phyloP scores from a whole-genome alignment of 2,329 filamentous ascomycete genomes.

The Fusarium verticillioides region DNA sequence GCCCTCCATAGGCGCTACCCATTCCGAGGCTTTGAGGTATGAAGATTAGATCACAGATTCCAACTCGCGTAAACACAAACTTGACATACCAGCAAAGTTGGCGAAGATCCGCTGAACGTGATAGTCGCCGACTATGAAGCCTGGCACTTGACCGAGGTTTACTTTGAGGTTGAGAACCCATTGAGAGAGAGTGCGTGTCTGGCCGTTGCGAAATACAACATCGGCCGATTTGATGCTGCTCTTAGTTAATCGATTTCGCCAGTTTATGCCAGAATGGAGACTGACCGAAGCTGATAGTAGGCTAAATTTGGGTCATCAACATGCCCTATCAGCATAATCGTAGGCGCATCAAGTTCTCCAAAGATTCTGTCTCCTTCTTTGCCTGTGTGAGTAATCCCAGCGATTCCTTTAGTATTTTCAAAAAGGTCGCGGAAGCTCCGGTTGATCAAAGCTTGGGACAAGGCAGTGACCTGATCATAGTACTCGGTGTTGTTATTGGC shows the following conservation, averaged over 20 bases:
- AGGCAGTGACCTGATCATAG: background rate
- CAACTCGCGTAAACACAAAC: too few relatives aligned
- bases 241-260: too few relatives aligned
- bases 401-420: background rate
- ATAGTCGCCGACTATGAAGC: background rate
- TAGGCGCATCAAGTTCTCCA: background rate
- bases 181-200: background rate
- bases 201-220: background rate
- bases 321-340: background rate
- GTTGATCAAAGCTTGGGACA: background rate
- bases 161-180: background rate
- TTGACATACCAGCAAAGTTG: background rate
- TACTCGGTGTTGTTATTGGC: background rate
- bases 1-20: too few relatives aligned
- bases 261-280: too few relatives aligned
- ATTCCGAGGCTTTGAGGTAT: too few relatives aligned
- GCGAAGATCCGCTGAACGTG: background rate
- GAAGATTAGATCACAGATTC: too few relatives aligned
- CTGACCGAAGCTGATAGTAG: background rate
- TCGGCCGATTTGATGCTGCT: background rate
- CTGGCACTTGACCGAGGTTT: background rate
- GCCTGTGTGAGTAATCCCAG: background rate
- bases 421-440: background rate
- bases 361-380: background rate
- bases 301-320: background rate